Base-by-base conservation (phyloP, 176 grass and related monocot genomes). In the Tillandsia leiboldiana region DNA sequence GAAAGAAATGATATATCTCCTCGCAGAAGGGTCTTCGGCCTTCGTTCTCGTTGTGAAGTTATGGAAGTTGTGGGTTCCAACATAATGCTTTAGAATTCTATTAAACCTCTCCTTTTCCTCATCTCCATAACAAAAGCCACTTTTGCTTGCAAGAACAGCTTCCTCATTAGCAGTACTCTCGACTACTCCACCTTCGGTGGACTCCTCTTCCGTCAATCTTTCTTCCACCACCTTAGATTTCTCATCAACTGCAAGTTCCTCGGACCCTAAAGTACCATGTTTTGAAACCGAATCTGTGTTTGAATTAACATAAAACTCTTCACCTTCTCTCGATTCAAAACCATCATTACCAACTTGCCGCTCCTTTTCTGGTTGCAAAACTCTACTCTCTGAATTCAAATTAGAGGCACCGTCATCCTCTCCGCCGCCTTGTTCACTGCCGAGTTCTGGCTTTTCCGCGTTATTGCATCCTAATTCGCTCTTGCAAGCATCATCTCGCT, bases 11-110 rank as follows among this genome's bases (percentile, higher is more conserved):
- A 97, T 92, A 64, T 81, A 97, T 59, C 94, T 87, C 77, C 76
- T 92, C 57, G 92, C 92, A 65, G 86, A 82, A 65, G 89, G 94
- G 75, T 97, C 94, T 64, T 97, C 94, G 23, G 94, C 86, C 57
- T 97, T 97, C 3, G 84, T 97, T 85, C 94, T 90, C 18, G 94
- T 97, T 9, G 94, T 97, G 68, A 97, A 90, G 73, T 97, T 91
- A 67, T 96, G 92, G 59, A 96, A 96, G 77, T 96, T 97, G 72
- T 87, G 89, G 15, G 93, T 97, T 71, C 93, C 93, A 79, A 92
- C 79, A 79, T 92, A 97, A 77, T 74, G 50, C 57, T 87, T 88
- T 49, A 92, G 80, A 69, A 92, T 92, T 72, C 65, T 83, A 64
- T 83, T 90, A 64, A 97, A 86, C 71, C 49, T 87, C 54, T 79